Conservation (phyloP, 768 basidiomycete genomes). For the Sarcodon aspratus region DNA sequence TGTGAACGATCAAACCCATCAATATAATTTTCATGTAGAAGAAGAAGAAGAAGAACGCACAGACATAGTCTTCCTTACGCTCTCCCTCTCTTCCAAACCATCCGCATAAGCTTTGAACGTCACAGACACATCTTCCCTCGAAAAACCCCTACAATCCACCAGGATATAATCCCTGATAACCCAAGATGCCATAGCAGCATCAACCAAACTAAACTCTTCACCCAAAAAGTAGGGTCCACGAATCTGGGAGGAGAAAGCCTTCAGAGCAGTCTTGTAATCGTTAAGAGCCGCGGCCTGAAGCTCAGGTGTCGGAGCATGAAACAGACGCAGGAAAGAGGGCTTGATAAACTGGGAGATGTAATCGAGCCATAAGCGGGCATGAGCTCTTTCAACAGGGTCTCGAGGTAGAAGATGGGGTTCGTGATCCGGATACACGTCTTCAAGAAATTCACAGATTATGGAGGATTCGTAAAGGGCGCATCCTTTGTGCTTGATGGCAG, state of each 20-base stretch:
- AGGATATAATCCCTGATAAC: constrained; percentile 35
- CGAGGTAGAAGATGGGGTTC: constrained; percentile 37
- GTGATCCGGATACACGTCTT: constrained; percentile 40
- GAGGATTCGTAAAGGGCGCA: constrained; percentile 55
- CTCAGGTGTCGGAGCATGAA: constrained; percentile 23
- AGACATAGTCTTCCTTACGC: constrained; percentile 29
- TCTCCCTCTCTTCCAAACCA: constrained; percentile 29
- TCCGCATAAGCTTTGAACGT: constrained; percentile 36
- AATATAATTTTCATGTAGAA: not conserved
- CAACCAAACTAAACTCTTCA: constrained; percentile 39
- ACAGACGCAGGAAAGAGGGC: constrained; percentile 34
- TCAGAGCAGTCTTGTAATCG: constrained; percentile 26
- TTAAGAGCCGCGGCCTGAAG: constrained; percentile 22
- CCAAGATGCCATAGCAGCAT: constrained; percentile 49
- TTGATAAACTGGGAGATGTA: constrained; percentile 40
- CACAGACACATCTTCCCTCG: constrained; percentile 27
- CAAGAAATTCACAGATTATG: constrained; percentile 54
- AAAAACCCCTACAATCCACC: constrained; percentile 36
- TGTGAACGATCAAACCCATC: constrained; percentile 3
- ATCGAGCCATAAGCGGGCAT: constrained; percentile 46
- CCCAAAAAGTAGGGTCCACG: constrained; percentile 49
- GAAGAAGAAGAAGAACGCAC: not conserved
- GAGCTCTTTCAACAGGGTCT: constrained; percentile 40
- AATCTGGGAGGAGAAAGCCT: constrained; percentile 22
- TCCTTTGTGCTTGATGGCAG: constrained; percentile 37